Evolutionary conservation across 108 stramenopile genomes (phyloP), one percentile per base, ranked within the genome.

Genomic region (Conticribra guillardii): DNA sequence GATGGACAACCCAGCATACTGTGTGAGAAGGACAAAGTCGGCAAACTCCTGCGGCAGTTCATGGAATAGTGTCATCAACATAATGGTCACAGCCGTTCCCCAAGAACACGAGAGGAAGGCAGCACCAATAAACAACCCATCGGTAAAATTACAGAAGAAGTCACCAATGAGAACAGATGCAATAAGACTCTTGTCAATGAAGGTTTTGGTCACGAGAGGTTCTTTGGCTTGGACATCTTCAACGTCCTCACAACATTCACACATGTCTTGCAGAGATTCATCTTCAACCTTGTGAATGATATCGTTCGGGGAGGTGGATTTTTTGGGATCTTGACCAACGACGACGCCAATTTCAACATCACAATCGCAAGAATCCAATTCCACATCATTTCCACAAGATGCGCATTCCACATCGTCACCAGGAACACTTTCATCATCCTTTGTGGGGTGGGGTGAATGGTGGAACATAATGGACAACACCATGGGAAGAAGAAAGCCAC

Each of bases 21-120:
- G 75, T 8, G 83, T 82, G 46, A 96, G 79, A 22, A 93, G 64
- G 63, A 89, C 71, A 61, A 83, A 96, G 73, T 93, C 95, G 11
- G 88, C 87, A 24, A 96, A 15, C 74, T 96, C 92, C 65, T 96
- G 92, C 1, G 90, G 81, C 7, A 93, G 24, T 69, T 96, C 95
- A 55, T 96, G 95, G 29, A 77, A 79, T 4, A 96, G 49, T 0
- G 95, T 88, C 11, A 86, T 72, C 8, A 79, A 63, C 7, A 73
- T 56, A 31, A 96, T 81, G 19, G 82, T 67, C n/a, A 80, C 52
- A 11, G 83, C 87, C 14, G 85, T 49, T n/a, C 14, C 29, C 17
- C 28, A 33, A 8, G 65, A 61, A 61, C 95, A 95, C 0, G 73
- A 34, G 14, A 47, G 19, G 68, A 92, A 92, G 16, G 90, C 85